Conservation (phyloP, 768 basidiomycete species). For the Cyathus striatus region DNA sequence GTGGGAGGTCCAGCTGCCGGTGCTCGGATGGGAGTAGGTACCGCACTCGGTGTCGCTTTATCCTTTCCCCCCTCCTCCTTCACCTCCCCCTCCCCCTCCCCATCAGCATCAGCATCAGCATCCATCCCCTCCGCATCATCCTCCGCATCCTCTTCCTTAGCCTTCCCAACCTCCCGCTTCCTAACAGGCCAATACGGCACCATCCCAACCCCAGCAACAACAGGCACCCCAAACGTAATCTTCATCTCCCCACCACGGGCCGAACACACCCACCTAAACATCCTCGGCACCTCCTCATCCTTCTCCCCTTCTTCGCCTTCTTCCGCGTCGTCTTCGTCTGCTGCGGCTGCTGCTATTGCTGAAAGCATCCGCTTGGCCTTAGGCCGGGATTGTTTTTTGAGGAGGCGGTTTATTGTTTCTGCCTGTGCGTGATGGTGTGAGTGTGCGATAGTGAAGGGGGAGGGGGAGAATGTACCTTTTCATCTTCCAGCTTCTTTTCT, state of each 20-base stretch:
- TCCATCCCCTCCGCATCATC: slow-evolving; percentile 9
- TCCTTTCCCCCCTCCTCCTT: too few species aligned
- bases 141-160: too few species aligned
- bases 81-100: too few species aligned
- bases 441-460: neutral
- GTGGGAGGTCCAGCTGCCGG: too few species aligned
- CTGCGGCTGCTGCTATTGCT: slow-evolving; percentile 27
- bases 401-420: slow-evolving; percentile 84
- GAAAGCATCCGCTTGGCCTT: slow-evolving; percentile 51
- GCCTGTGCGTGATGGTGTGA: slow-evolving; percentile 34
- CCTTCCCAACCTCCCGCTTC: too few species aligned
- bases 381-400: slow-evolving; percentile 78
- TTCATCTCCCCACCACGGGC: neutral
- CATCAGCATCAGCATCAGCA: too few species aligned
- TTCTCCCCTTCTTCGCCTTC: slow-evolving; percentile 24
- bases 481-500: slow-evolving; percentile 82
- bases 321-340: slow-evolving; percentile 29
- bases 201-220: too few species aligned
- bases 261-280: slow-evolving; percentile 73
- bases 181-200: too few species aligned
- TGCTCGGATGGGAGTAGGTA: too few species aligned
- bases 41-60: too few species aligned
- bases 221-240: neutral
- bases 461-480: slow-evolving; percentile 48
- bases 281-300: slow-evolving; percentile 35